Evolutionary conservation across 1,284 basidiomycete genomes (phyloP).

Genomic region (Ustilago cynodontis): DNA sequence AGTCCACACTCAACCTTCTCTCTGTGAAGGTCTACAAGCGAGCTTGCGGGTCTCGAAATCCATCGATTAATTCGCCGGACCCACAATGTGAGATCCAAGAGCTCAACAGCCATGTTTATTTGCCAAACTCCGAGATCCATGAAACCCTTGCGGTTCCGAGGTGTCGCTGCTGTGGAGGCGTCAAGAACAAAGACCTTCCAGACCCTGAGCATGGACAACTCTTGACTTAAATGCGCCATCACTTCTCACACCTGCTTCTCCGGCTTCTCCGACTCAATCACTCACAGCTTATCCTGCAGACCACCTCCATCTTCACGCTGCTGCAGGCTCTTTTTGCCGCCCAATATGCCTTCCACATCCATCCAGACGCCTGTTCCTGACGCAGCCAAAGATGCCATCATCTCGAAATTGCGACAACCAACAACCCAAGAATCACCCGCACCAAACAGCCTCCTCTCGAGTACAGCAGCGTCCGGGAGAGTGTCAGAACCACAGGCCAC

Average conservation of each 20-base stretch:
- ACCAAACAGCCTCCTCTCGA: not conserved
- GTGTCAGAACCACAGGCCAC: slow-evolving; percentile 12
- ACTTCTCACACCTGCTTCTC: not conserved
- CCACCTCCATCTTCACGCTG: not conserved
- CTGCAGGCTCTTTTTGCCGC: not conserved
- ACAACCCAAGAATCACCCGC: slow-evolving; percentile 3
- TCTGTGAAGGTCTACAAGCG: not conserved
- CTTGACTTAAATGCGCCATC: too few relatives aligned
- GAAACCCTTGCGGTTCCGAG: not conserved
- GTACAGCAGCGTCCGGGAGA: slow-evolving; percentile 3
- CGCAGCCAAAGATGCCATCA: slow-evolving; percentile 35
- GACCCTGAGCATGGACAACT: too few relatives aligned
- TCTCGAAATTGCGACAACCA: slow-evolving; percentile 34
- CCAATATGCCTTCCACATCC: slow-evolving; percentile 16
- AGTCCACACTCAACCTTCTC: not conserved
- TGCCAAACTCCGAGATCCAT: not conserved
- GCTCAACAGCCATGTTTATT: not conserved
- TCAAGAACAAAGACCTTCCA: too few relatives aligned
- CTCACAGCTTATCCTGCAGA: not conserved
- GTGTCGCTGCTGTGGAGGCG: too few relatives aligned
- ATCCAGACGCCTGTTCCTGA: slow-evolving; percentile 20
- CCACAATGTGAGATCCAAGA: not conserved
- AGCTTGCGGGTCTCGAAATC: not conserved
- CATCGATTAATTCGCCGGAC: not conserved
- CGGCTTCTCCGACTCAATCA: not conserved